Evolutionary conservation across 2,329 filamentous ascomycete genomes (phyloP).

Genomic region (Penicillium sp.): DNA sequence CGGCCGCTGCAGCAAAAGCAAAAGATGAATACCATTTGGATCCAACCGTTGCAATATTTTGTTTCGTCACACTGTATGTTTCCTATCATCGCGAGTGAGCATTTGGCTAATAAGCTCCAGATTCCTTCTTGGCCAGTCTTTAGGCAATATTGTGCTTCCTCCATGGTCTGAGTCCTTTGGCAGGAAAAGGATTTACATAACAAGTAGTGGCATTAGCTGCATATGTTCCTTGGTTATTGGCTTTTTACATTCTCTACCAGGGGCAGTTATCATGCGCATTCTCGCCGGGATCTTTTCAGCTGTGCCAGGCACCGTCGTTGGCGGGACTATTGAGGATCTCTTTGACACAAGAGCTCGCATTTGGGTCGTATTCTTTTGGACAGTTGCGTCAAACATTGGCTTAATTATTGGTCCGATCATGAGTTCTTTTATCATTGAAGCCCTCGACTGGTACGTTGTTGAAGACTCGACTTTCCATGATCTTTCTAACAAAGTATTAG

Average conservation of each 20-base stretch:
- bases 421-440: constrained; percentile 39
- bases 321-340: constrained; percentile 52
- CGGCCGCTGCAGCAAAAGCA: constrained; percentile 30
- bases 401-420: constrained; percentile 46
- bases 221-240: constrained; percentile 41
- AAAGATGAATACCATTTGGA: constrained; percentile 26
- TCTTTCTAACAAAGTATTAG: constrained; percentile 21
- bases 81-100: neutral
- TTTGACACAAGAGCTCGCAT: constrained; percentile 45
- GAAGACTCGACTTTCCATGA: constrained; percentile 30
- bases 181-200: constrained; percentile 37
- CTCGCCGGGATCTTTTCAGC: constrained; percentile 48
- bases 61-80: constrained; percentile 30
- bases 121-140: constrained; percentile 36
- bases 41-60: constrained; percentile 29
- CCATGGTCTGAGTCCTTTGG: constrained; percentile 42
- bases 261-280: constrained; percentile 44
- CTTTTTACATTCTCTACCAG: constrained; percentile 35
- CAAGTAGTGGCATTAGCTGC: constrained; percentile 30
- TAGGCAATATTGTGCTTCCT: constrained; percentile 36
- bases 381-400: constrained; percentile 41
- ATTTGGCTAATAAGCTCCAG: constrained; percentile 13
- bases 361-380: constrained; percentile 48
- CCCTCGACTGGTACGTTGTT: constrained; percentile 35
- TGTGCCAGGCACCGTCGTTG: constrained; percentile 48